Conservation (phyloP, 768 basidiomycete species). For the Dacryopinax spathularia region DNA sequence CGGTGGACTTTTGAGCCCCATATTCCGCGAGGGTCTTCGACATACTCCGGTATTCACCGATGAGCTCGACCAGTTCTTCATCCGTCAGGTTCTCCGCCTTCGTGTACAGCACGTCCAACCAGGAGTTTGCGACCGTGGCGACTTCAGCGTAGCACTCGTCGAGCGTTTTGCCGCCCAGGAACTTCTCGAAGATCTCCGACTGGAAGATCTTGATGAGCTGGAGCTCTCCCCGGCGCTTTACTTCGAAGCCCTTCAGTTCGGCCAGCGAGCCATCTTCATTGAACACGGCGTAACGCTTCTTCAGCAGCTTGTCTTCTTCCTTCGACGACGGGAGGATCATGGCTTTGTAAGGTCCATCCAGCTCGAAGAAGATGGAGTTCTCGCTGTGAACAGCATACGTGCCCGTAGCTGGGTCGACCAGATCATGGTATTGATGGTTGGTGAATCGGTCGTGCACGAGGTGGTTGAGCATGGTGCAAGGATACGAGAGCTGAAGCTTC, state of each 20-base stretch:
- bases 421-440: slow-evolving; percentile 92
- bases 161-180: slow-evolving; percentile 80
- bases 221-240: slow-evolving; percentile 91
- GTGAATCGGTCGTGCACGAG: slow-evolving; percentile 91
- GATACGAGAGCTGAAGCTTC: slow-evolving; percentile 79
- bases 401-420: slow-evolving; percentile 63
- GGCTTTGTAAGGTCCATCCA: slow-evolving; percentile 95
- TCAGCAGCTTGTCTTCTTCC: slow-evolving; percentile 94
- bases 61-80: slow-evolving; percentile 90
- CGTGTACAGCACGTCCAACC: slow-evolving; percentile 89
- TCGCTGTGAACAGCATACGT: slow-evolving; percentile 79
- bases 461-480: slow-evolving; percentile 99
- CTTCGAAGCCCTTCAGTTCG: slow-evolving; percentile 96
- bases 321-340: slow-evolving; percentile 99
- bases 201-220: slow-evolving; percentile 99
- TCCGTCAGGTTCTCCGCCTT: slow-evolving; percentile 73
- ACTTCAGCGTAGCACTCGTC: slow-evolving; percentile 94
- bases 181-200: slow-evolving; percentile 94
- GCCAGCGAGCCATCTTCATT: slow-evolving; percentile 96
- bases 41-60: slow-evolving; percentile 98
- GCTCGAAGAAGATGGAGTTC: slow-evolving; percentile 98
- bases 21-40: slow-evolving; percentile 92
- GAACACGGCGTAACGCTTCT: slow-evolving; percentile 98
- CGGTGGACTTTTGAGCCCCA: slow-evolving; percentile 91
- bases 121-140: slow-evolving; percentile 84